These are phyloP conservation scores for Penicillium cosmopolitanum DNA, from an alignment of 495 filamentous ascomycete species.

Conservation along the genomic window DNA sequence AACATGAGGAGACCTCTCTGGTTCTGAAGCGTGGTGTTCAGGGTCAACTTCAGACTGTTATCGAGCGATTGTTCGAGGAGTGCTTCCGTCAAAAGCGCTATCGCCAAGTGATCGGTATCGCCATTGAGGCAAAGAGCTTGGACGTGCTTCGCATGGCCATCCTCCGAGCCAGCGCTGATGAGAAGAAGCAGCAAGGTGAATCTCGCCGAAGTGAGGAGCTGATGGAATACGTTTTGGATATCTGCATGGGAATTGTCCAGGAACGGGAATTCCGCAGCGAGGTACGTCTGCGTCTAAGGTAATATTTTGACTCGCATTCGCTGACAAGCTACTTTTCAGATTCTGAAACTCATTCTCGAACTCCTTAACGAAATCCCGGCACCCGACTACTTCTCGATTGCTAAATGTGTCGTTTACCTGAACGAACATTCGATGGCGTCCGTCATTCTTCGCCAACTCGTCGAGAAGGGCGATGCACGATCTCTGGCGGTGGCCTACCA, in stretches of 20 bases:
- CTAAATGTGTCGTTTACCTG: slow-evolving; percentile 96
- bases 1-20: slow-evolving; percentile 56
- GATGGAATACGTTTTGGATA: slow-evolving; percentile 93
- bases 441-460: slow-evolving; percentile 79
- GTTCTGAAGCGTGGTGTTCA: slow-evolving; percentile 62
- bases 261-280: slow-evolving; percentile 84
- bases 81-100: slow-evolving; percentile 88
- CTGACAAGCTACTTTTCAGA: slow-evolving; percentile 49
- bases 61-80: slow-evolving; percentile 87
- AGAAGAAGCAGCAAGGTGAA: slow-evolving; percentile 65
- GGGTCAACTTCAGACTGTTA: slow-evolving; percentile 74
- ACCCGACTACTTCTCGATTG: slow-evolving; percentile 97
- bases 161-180: slow-evolving; percentile 76
- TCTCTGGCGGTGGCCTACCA: slow-evolving; percentile 90
- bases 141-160: slow-evolving; percentile 89
- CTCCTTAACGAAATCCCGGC: slow-evolving; percentile 84
- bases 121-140: slow-evolving; percentile 91
- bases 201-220: slow-evolving; percentile 80
- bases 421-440: slow-evolving; percentile 91
- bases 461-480: slow-evolving; percentile 74
- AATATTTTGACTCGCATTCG: not conserved
- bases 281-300: slow-evolving; percentile 45
- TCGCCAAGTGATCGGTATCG: slow-evolving; percentile 97
- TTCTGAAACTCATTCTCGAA: slow-evolving; percentile 83
- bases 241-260: slow-evolving; percentile 97